Base-by-base conservation (phyloP, 1,284 basidiomycete genomes). In the Cystobasidiaceae sp. region DNA sequence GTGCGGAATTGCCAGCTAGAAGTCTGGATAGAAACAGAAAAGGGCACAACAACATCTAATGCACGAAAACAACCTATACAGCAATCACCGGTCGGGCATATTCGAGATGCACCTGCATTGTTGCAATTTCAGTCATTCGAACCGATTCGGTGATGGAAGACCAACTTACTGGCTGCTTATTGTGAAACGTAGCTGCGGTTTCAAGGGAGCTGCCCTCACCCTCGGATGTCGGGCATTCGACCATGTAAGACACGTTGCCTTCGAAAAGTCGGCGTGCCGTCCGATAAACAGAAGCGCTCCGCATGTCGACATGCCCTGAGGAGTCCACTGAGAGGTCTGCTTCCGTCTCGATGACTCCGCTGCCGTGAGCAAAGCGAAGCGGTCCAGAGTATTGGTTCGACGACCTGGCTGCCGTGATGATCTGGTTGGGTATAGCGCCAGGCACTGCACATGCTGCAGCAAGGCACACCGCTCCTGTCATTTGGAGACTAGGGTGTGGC, bases 401-500 rank as follows among this genome's bases (percentile, higher is more conserved):
- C 11, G 11, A 11, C n/a, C 37, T 39, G 37, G 37, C 37, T 51
- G 79, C 79, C 41, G 88, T 83, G 54, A 79, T 78, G 8, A 84
- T 74, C 13, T 33, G 28, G n/a, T 57, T 33, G 43, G 81, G 72
- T 25, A 69, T 70, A 3, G 70, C 72, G 0, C 80, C 81, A 9
- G 79, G 69, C 4, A 84, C 76, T 45, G 80, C 79, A 0, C 83
- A 79, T 0, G 86, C 85, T 4, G 86, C 85, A 0, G 86, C 87
- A 3, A 86, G 79, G 70, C 86, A 86, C 15, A 88, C 78, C 0
- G 84, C 86, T 1, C 87, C 82, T 0, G 86, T 88, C 83, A 87
- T 86, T 0, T 86, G 86, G 0, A 88, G 81, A 0, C 86, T 84
- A 70, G 84, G 85, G 75, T 88, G 87, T 4, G 85, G 78, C 1